Conservation (phyloP, 371 early-diverging fungal genomes). For the Mortierella sp. region DNA sequence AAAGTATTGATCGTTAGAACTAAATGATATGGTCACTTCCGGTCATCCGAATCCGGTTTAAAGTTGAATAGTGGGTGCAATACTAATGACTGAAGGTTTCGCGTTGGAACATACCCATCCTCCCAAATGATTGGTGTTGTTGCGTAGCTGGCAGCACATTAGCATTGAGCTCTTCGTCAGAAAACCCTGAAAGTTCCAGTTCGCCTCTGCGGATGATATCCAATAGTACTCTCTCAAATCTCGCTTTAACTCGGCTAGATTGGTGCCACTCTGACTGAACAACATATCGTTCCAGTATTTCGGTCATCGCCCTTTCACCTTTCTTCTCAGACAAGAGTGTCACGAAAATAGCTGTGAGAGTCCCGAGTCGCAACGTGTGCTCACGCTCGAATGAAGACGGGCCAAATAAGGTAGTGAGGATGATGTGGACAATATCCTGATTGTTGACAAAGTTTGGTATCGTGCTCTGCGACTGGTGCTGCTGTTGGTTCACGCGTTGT, state of each 20-base stretch:
- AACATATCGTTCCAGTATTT: constrained; percentile 55
- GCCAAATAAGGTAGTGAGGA: constrained; percentile 47
- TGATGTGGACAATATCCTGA: constrained; percentile 51
- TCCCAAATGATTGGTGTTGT: constrained; percentile 18
- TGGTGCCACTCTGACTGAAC: constrained; percentile 54
- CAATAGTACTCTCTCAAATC: constrained; percentile 45
- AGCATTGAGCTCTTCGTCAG: constrained; percentile 49
- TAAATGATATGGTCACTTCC: background rate
- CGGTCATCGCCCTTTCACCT: constrained; percentile 55
- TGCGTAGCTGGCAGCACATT: constrained; percentile 17
- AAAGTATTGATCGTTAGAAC: background rate
- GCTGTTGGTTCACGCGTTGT: constrained; percentile 7
- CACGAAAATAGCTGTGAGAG: constrained; percentile 40
- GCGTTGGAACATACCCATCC: constrained; percentile 28
- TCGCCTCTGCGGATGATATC: constrained; percentile 54
- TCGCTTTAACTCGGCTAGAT: constrained; percentile 30
- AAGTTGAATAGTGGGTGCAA: background rate
- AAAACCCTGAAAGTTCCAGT: constrained; percentile 24
- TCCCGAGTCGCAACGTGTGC: constrained; percentile 16
- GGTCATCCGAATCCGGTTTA: background rate
- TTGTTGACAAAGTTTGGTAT: constrained; percentile 48
- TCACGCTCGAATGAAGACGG: constrained; percentile 45
- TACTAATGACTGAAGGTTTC: constrained; percentile 12
- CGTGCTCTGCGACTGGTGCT: constrained; percentile 10
- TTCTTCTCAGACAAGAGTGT: constrained; percentile 50